phyloP scores from a whole-genome alignment of 2,329 filamentous ascomycete genomes.

The Herpotrichia juniperi region DNA sequence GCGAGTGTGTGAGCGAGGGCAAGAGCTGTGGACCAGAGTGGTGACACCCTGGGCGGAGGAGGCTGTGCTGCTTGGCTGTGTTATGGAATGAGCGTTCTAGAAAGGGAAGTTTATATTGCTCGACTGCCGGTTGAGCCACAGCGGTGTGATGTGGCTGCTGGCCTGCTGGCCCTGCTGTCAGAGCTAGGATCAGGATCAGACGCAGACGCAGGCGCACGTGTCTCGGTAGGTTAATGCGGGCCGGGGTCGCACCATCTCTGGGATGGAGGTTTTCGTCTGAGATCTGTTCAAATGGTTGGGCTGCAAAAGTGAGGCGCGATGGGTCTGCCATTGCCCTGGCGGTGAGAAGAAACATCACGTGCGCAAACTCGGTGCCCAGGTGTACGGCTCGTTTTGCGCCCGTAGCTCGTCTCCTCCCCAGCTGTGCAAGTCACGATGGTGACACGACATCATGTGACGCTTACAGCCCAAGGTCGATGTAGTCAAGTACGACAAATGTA shows the following conservation, averaged over 20 bases:
- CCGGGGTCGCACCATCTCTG: too few relatives aligned
- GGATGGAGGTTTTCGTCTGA: too few relatives aligned
- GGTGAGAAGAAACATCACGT: too few relatives aligned
- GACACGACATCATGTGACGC: conserved; percentile 2
- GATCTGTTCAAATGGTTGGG: too few relatives aligned
- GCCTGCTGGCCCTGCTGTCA: neutral
- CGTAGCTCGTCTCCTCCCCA: neutral
- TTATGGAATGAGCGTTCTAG: neutral
- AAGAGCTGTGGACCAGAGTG: neutral
- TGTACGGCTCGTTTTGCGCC: neutral
- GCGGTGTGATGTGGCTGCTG: neutral
- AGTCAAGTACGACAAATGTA: neutral
- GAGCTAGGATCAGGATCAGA: neutral
- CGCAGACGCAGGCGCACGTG: neutral
- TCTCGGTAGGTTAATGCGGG: too few relatives aligned
- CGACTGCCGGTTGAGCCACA: neutral
- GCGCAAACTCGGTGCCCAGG: too few relatives aligned
- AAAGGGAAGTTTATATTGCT: neutral
- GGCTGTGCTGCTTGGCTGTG: conserved; percentile 6
- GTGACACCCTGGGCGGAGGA: conserved; percentile 1
- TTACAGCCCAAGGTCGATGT: neutral
- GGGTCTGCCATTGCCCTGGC: too few relatives aligned
- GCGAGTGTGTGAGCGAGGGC: too few relatives aligned
- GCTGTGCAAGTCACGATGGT: neutral
- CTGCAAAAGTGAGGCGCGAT: too few relatives aligned